Evolutionary conservation across 768 basidiomycete species (phyloP).

Genomic region (Lactarius hatsudake): DNA sequence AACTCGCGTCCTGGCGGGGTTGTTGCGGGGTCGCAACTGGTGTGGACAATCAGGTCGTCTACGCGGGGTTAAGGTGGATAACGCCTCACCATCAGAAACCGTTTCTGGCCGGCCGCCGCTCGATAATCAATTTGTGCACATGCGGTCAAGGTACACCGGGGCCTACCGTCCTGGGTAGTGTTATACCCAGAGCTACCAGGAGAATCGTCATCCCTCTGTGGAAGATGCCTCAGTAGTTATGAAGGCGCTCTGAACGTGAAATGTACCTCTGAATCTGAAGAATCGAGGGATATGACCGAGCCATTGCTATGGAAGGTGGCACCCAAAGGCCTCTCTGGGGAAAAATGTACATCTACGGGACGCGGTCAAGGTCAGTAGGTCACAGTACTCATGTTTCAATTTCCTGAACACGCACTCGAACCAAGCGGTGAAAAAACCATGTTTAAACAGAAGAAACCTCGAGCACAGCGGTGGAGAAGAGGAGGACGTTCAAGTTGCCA

Average conservation of each 20-base stretch:
- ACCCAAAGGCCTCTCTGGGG: not conserved
- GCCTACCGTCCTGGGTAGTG: not conserved
- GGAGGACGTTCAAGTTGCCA: not conserved
- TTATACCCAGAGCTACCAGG: not conserved
- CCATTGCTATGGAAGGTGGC: not conserved
- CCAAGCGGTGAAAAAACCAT: not conserved
- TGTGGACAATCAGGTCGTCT: not conserved
- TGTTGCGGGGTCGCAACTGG: not conserved
- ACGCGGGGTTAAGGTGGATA: not conserved
- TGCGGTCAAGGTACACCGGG: not conserved
- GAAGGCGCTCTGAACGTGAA: not conserved
- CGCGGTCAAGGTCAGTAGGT: not conserved
- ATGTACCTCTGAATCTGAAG: conserved; percentile 13
- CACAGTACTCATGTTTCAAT: not conserved
- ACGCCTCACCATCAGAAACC: not conserved
- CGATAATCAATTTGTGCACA: not conserved
- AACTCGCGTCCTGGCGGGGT: not conserved
- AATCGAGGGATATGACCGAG: conserved; percentile 17
- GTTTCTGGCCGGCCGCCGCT: not conserved
- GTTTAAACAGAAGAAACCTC: not conserved
- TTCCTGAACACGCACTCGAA: not conserved
- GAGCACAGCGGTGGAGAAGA: not conserved
- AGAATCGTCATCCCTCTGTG: conserved; percentile 2
- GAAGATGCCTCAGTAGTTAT: not conserved
- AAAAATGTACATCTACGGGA: not conserved